A percentile compares a stretch with the other conserved stretches of the same genome.
Evolutionary conservation across 495 filamentous ascomycete species (phyloP).

Genomic region (Durotheca rogersii): DNA sequence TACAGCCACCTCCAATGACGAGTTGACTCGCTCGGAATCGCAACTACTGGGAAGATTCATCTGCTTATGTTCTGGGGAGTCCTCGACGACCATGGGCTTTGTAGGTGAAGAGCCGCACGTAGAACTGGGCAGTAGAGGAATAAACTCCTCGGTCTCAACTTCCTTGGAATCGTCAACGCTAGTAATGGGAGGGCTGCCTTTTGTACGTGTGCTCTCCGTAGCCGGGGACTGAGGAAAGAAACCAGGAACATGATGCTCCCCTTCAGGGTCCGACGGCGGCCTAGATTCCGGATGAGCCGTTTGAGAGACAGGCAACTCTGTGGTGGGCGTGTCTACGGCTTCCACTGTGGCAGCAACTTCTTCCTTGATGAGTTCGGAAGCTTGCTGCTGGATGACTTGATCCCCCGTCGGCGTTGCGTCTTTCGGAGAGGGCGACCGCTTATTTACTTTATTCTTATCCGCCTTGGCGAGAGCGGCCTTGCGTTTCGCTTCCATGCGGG

Average conservation of each 20-base stretch:
- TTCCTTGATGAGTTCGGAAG: neutral
- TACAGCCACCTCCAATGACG: neutral
- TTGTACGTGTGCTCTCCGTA: neutral
- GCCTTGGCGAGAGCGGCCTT: constrained; percentile 2
- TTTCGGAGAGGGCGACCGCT: neutral
- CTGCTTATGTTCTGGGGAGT: neutral
- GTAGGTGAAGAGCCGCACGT: constrained; percentile 5
- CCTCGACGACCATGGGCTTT: constrained; percentile 14
- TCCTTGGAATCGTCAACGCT: neutral
- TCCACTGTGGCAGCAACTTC: neutral
- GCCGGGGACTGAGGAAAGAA: constrained; percentile 23
- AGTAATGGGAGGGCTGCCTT: neutral
- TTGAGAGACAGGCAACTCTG: constrained; percentile 4
- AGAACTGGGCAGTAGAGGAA: constrained; percentile 14
- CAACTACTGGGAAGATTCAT: neutral
- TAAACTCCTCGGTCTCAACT: constrained; percentile 3
- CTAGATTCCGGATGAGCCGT: neutral
- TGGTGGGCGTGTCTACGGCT: neutral
- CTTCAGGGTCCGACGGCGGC: constrained; percentile 3
- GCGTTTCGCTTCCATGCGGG: constrained; percentile 24
- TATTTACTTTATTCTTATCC: constrained; percentile 1
- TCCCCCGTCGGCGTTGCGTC: neutral
- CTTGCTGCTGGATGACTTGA: neutral
- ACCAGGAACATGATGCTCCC: constrained; percentile 3
- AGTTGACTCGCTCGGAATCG: neutral